Base-by-base conservation (phyloP, 2,329 filamentous ascomycete genomes). In the Ceratocystis lukuohia region DNA sequence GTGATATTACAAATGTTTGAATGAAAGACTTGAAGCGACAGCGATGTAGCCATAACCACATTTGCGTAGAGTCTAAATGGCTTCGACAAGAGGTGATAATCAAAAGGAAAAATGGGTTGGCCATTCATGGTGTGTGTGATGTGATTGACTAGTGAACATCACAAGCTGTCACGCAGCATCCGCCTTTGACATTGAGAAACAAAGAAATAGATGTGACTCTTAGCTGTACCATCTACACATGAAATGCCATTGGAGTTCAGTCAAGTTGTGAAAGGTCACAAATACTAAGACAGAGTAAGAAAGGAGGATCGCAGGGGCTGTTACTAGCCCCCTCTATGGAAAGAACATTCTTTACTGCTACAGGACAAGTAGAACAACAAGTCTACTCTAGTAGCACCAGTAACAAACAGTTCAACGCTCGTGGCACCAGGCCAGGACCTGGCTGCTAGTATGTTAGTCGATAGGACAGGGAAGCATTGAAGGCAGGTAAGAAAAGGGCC, bases 201-300 rank as follows among this genome's bases (percentile, higher is more conserved):
- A 28, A 48, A 30, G 45, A 45, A n/a, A 12, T 7, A 61, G 64
- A 57, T 37, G 64, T 25, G 28, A 41, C 37, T 41, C 37, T 12
- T 4, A 41, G 37, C 37, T 41, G 37, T 41, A 41, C 37, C 37
- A 41, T 41, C 37, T 15, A 41, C 37, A 41, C 37, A 12, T 12
- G 3, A 4, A 12, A 41, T 41, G 3, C 37, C 37, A 41, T 41
- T 41, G 37, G 37, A 12, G 37, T 15, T 4, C 37, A 44, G 17
- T 28, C 25, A n/a, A 10, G n/a, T 53, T 59, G 57, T 22, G 28
- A 61, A 44, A 62, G 62, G 57, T 33, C 46, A 62, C 59, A 63
- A 66, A 37, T 59, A 63, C 59, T 33, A 46, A 59, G 65, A 66
- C 61, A 66, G 17, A 62, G 22, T 28, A 46, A 50, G 57, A 33